These are phyloP conservation scores for Moniliophthora roreri DNA, from an alignment of 1,284 basidiomycete genomes.

Conservation along the genomic window DNA sequence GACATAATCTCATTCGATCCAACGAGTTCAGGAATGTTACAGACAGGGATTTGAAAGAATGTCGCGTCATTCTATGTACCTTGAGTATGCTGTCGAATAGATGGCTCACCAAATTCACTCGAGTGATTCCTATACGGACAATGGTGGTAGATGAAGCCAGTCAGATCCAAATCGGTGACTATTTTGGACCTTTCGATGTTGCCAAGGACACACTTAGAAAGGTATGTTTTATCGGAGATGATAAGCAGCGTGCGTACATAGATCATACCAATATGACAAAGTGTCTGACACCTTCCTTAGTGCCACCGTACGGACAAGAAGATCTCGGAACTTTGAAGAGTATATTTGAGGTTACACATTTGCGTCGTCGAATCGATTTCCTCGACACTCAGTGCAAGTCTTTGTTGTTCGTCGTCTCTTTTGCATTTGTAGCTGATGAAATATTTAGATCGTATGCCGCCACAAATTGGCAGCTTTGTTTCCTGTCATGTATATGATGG, in stretches of 20 bases:
- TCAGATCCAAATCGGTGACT: constrained; percentile 64
- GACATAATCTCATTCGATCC: constrained; percentile 49
- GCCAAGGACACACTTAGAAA: constrained; percentile 51
- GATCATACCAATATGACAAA: neutral
- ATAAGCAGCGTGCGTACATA: constrained; percentile 62
- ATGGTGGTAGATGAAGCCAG: constrained; percentile 68
- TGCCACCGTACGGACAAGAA: constrained; percentile 60
- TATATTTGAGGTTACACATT: constrained; percentile 56
- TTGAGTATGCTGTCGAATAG: constrained; percentile 65
- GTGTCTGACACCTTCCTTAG: constrained; percentile 28
- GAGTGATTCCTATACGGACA: constrained; percentile 42
- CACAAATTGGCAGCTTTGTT: constrained; percentile 71
- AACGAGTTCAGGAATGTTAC: constrained; percentile 34
- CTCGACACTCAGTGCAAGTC: constrained; percentile 61
- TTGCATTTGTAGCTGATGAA: constrained; percentile 8
- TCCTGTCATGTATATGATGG: constrained; percentile 61
- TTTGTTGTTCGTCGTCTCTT: constrained; percentile 15
- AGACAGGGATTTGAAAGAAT: constrained; percentile 32
- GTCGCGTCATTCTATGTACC: constrained; percentile 67
- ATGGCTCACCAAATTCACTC: constrained; percentile 35
- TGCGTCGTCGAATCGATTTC: constrained; percentile 42
- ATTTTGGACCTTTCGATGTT: constrained; percentile 44
- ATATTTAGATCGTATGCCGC: constrained; percentile 69
- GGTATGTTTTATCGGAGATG: constrained; percentile 72
- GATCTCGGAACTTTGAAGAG: constrained; percentile 50